Conservation (phyloP, 441 rosid species). For the Metrosideros polymorpha region DNA sequence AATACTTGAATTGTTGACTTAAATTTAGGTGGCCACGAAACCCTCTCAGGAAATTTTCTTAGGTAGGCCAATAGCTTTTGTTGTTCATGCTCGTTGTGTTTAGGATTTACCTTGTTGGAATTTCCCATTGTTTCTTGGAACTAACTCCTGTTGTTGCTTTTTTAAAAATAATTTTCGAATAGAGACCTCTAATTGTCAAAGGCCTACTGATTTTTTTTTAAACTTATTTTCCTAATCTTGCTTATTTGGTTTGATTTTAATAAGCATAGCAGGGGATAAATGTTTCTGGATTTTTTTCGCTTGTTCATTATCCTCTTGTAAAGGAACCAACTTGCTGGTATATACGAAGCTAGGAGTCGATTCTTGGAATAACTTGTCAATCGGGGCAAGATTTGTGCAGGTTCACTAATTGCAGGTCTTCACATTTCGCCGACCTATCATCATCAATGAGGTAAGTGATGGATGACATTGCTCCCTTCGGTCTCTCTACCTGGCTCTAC, state of each 20-base stretch:
- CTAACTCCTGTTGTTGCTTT: not conserved
- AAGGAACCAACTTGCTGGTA: not conserved
- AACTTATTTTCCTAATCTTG: not conserved
- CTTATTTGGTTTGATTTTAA: not conserved
- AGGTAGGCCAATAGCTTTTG: not conserved
- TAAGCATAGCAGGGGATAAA: not conserved
- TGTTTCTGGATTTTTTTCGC: fast-evolving
- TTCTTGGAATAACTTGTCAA: not conserved
- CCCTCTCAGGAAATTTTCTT: fast-evolving
- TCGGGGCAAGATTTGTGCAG: not conserved
- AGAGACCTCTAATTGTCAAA: not conserved
- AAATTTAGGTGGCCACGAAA: not conserved
- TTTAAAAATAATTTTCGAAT: not conserved
- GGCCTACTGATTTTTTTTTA: not conserved
- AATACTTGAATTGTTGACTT: no score
- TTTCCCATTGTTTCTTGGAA: fast-evolving
- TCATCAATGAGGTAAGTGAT: not conserved
- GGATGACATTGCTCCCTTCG: not conserved
- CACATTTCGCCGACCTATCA: not conserved
- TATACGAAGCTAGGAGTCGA: not conserved
- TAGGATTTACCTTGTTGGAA: not conserved
- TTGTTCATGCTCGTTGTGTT: not conserved
- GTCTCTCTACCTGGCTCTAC: not conserved
- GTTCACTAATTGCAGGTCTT: not conserved
- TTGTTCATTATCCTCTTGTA: not conserved